Conservation (phyloP, 306 rosid species). For the Cicer bijugum region DNA sequence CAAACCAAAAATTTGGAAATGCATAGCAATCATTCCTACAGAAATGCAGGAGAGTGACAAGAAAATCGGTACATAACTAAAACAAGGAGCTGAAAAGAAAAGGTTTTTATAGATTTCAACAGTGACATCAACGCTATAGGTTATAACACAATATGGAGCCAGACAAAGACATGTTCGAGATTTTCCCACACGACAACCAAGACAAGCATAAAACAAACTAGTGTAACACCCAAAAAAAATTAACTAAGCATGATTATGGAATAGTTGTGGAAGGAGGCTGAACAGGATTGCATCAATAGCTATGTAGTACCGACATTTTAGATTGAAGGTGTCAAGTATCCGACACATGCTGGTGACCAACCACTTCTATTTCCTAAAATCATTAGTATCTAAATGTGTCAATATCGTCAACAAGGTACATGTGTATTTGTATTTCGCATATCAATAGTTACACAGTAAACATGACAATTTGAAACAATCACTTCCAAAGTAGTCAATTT, state of each 20-base stretch:
- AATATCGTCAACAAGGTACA: no score
- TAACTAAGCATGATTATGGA: background rate
- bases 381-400: no score
- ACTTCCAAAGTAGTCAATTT: slow-evolving; percentile 1
- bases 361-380: no score
- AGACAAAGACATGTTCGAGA: slow-evolving; percentile 13
- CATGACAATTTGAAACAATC: background rate
- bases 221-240: background rate
- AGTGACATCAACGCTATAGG: slow-evolving; percentile 12
- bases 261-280: slow-evolving; percentile 16
- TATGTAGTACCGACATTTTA: background rate
- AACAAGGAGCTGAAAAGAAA: background rate
- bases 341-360: no score
- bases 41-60: background rate
- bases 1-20: slow-evolving; percentile 11
- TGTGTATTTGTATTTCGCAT: no score
- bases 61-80: background rate
- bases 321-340: no score
- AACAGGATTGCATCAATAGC: slow-evolving; percentile 17
- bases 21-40: slow-evolving; percentile 15
- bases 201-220: slow-evolving; percentile 16
- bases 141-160: slow-evolving; percentile 10
- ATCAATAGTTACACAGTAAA: slow-evolving; percentile 6
- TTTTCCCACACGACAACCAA: background rate
- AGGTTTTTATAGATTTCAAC: slow-evolving; percentile 16